Conservation (phyloP, 1,284 basidiomycete species). For the Cutaneotrichosporon mucoides region DNA sequence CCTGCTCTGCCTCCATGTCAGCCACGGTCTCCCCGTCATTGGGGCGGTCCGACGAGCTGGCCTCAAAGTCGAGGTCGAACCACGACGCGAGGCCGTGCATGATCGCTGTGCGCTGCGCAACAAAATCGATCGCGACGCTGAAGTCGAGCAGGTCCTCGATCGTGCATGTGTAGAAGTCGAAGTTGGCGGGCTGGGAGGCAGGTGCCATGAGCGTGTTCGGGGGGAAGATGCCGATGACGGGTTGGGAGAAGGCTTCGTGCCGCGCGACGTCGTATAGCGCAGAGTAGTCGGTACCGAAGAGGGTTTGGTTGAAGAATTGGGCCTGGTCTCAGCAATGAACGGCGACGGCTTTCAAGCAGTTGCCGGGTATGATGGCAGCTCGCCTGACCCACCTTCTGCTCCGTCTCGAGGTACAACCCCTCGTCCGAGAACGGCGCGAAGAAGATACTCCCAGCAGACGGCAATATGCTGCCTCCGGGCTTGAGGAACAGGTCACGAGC, state of each 20-base stretch:
- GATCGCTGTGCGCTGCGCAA: slow-evolving; percentile 42
- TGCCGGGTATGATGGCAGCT: no score
- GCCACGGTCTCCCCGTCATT: slow-evolving; percentile 9
- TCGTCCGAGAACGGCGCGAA: slow-evolving; percentile 53
- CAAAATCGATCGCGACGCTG: slow-evolving; percentile 41
- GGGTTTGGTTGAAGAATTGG: slow-evolving; percentile 48
- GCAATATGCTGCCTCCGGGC: slow-evolving; percentile 51
- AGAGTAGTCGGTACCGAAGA: slow-evolving; percentile 48
- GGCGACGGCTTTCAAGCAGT: no score
- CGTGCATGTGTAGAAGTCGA: slow-evolving; percentile 48
- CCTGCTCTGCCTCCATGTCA: slow-evolving; percentile 11
- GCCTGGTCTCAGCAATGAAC: slow-evolving; percentile 24
- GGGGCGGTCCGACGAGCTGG: slow-evolving; percentile 10
- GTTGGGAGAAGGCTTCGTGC: slow-evolving; percentile 47
- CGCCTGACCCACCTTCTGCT: slow-evolving; percentile 44
- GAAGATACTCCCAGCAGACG: slow-evolving; percentile 51
- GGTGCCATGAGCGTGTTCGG: slow-evolving; percentile 41
- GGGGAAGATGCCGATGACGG: slow-evolving; percentile 50
- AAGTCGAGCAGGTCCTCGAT: slow-evolving; percentile 46
- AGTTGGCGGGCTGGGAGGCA: slow-evolving; percentile 37
- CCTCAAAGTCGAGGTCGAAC: slow-evolving; percentile 47
- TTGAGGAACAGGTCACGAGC: slow-evolving; percentile 52
- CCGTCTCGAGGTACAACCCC: slow-evolving; percentile 52
- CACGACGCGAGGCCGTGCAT: slow-evolving; percentile 49
- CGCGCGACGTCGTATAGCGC: slow-evolving; percentile 40